These are phyloP conservation scores for Pichia kudriavzevii DNA, from an alignment of 1,139 yeast species.

Conservation along the genomic window DNA sequence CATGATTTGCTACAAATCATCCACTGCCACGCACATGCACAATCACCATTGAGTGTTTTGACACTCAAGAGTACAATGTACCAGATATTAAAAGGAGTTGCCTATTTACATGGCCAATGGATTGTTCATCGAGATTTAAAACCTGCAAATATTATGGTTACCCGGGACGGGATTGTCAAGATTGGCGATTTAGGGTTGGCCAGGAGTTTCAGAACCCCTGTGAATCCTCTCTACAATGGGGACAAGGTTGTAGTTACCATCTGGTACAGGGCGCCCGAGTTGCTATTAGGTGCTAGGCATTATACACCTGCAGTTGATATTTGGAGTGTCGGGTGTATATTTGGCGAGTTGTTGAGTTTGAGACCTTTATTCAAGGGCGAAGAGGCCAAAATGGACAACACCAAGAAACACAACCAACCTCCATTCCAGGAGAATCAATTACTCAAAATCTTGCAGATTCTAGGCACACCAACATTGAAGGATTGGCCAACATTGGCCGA, in stretches of 20 bases:
- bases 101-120: slow-evolving; percentile 92
- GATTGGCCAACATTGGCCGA: slow-evolving; percentile 72
- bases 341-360: slow-evolving; percentile 82
- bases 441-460: slow-evolving; percentile 78
- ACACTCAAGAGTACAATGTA: slow-evolving; percentile 79
- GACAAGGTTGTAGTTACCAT: slow-evolving; percentile 97
- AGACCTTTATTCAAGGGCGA: slow-evolving; percentile 96
- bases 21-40: slow-evolving; percentile 90
- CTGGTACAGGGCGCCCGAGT: slow-evolving; percentile 97
- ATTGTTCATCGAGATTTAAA: slow-evolving; percentile 89
- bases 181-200: slow-evolving; percentile 97
- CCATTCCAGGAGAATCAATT: slow-evolving; percentile 93
- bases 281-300: slow-evolving; percentile 83
- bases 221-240: slow-evolving; percentile 85
- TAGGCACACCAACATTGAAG: slow-evolving; percentile 76
- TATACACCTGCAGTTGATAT: slow-evolving; percentile 92
- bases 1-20: slow-evolving; percentile 90
- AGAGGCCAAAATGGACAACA: slow-evolving; percentile 90
- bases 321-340: slow-evolving; percentile 97
- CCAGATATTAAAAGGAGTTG: slow-evolving; percentile 89
- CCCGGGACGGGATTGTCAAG: slow-evolving; percentile 80
- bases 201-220: slow-evolving; percentile 77
- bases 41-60: slow-evolving; percentile 66
- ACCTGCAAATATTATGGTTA: slow-evolving; percentile 97
- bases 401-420: slow-evolving; percentile 81